Evolutionary conservation across 768 basidiomycete genomes (phyloP), one percentile per base, ranked within the genome.

Genomic region (Trametes villosa): DNA sequence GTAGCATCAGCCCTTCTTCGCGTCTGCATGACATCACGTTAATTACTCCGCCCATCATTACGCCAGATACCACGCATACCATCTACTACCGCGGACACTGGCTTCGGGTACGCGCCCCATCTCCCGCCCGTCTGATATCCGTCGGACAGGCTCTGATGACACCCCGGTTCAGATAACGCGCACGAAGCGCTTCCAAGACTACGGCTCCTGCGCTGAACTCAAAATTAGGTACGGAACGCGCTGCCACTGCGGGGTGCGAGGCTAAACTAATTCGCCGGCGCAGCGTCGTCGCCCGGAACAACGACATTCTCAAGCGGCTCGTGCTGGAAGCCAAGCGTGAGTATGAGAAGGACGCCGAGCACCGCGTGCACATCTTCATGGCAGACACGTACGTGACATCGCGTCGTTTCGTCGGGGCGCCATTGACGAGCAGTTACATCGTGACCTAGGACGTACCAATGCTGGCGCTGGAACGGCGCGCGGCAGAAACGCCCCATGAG

Each of bases 71-170:
- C 0, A 92, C 89, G 8, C 92, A 94, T 72, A 94, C 91, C 17
- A 92, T 94, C 57, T 94, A 91, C 78, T 94, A 94, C 79, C 85
- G 85, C 69, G 92, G 92, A 51, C 92, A 94, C 69, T 93, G 91
- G 92, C 79, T 94, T 60, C 82, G 91, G 71, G 90, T 92, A 70
- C 60, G 84, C n/a, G 15, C 36, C 48, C 51, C 61, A 53, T 46
- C 48, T 51, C 42, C 42, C 33, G 53, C 34, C 44, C 52, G 48
- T 58, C 57, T 58, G 60, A 62, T 62, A 13, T 36, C 30, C 33
- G 17, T 24, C 30, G 54, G 36, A 31, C 64, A 38, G 24, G 24
- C 17, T 56, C 62, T 64, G 57, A 71, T 64, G 20, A 53, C 41
- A 33, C 65, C 31, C 48, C 30, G 46, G 44, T 48, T 45, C 69